Percentiles rank a stretch among this genome's conserved stretches.
These are phyloP conservation scores for Xylaria nigripes DNA, from an alignment of 495 filamentous ascomycete genomes.

Conservation along the genomic window DNA sequence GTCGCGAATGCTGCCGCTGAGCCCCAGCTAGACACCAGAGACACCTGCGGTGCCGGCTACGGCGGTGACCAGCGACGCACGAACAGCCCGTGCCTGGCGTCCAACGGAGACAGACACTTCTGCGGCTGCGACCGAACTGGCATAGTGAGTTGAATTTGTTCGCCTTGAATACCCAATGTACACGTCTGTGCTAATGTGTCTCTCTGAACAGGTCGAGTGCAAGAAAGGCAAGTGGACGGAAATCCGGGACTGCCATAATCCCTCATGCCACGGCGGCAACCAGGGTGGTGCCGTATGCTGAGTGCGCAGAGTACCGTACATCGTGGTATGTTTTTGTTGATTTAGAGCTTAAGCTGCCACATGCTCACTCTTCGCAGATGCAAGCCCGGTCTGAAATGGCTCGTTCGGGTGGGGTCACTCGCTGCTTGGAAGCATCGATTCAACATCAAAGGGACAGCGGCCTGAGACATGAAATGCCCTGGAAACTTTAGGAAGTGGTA, in stretches of 20 bases:
- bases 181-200: not conserved
- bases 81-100: not conserved
- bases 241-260: not conserved
- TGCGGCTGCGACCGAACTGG: not conserved
- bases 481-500: too few relatives aligned
- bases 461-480: too few relatives aligned
- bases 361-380: too few relatives aligned
- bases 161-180: not conserved
- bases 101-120: not conserved
- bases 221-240: not conserved
- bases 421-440: too few relatives aligned
- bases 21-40: not conserved
- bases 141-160: not conserved
- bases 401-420: too few relatives aligned
- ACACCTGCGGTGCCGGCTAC: not conserved
- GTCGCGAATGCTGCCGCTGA: not conserved
- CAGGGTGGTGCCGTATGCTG: slow-evolving; percentile 3
- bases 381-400: too few relatives aligned
- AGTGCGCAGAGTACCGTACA: too few relatives aligned
- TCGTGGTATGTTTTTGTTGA: not conserved
- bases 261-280: slow-evolving; percentile 2
- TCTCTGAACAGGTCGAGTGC: slow-evolving; percentile 1
- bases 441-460: too few relatives aligned
- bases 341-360: too few relatives aligned
- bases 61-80: not conserved